A percentile compares a stretch with the other conserved stretches of the same genome.
phyloP scores from a whole-genome alignment of 495 filamentous ascomycete genomes.

The Talaromyces trachyspermus region DNA sequence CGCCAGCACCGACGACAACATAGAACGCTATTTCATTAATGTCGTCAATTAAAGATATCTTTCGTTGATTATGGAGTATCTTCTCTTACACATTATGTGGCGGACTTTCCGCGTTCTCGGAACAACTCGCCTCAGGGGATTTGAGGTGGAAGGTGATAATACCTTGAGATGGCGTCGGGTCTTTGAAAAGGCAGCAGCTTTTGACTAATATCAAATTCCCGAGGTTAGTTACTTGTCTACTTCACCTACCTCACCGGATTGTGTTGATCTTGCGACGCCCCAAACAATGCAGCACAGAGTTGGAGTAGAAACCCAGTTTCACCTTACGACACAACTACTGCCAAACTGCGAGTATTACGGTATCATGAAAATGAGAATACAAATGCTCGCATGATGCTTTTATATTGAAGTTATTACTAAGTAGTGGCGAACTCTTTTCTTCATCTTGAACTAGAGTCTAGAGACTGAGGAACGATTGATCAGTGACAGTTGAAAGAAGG shows the following conservation, averaged over 20 bases:
- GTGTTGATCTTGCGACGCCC: neutral
- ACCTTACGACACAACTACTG: neutral
- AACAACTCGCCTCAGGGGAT: neutral
- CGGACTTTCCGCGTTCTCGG: neutral
- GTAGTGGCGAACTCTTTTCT: neutral
- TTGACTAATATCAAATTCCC: neutral
- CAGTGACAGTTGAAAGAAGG: neutral
- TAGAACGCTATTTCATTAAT: slow-evolving; percentile 6
- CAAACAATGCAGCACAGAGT: slow-evolving; percentile 1
- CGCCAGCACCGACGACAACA: slow-evolving; percentile 7
- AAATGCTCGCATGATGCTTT: neutral
- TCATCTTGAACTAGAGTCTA: neutral
- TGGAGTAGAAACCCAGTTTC: slow-evolving; percentile 4
- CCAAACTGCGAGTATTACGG: neutral
- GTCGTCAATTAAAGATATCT: neutral
- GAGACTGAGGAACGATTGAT: neutral
- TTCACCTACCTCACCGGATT: slow-evolving; percentile 1
- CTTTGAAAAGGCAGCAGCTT: neutral
- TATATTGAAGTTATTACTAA: slow-evolving; percentile 2
- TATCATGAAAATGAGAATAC: neutral
- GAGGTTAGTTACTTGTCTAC: slow-evolving; percentile 1
- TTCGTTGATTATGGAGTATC: neutral
- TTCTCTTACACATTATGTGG: slow-evolving; percentile 2
- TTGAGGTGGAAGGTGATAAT: neutral
- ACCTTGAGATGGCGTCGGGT: neutral